A percentile compares a stretch with the other conserved stretches of the same genome.
phyloP scores from a whole-genome alignment of 257 asterid species.

The Solanum peruvianum region DNA sequence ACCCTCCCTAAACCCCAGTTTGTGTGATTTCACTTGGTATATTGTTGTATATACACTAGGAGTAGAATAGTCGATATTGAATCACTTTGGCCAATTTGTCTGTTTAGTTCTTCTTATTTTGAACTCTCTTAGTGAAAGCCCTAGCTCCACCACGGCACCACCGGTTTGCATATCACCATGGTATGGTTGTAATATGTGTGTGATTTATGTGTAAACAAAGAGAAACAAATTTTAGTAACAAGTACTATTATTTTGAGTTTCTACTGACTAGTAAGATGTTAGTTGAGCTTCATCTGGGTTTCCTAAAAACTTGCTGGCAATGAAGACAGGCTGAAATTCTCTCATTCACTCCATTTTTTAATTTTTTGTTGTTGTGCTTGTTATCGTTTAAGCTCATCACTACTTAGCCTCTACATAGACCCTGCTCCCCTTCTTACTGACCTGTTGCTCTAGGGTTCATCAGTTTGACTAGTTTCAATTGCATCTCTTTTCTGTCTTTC shows the following conservation, averaged over 20 bases:
- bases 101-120: not conserved
- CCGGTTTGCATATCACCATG: not conserved
- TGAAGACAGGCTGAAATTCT: not conserved
- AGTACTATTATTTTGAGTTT: not conserved
- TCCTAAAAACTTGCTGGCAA: not conserved
- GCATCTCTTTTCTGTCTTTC: not conserved
- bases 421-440: not conserved
- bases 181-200: not conserved
- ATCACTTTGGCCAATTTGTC: not conserved
- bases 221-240: not conserved
- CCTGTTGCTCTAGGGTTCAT: not conserved
- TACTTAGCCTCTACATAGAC: not conserved
- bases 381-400: not conserved
- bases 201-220: not conserved
- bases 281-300: not conserved
- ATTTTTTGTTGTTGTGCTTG: not conserved
- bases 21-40: not conserved
- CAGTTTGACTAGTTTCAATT: not conserved
- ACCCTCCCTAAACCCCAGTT: not conserved
- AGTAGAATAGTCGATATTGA: not conserved
- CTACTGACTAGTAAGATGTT: not conserved
- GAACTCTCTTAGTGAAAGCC: not conserved
- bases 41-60: not conserved
- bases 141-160: not conserved
- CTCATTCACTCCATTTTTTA: not conserved